Evolutionary conservation across 345 rosid species (phyloP).

Genomic region (Citrus inodora): DNA sequence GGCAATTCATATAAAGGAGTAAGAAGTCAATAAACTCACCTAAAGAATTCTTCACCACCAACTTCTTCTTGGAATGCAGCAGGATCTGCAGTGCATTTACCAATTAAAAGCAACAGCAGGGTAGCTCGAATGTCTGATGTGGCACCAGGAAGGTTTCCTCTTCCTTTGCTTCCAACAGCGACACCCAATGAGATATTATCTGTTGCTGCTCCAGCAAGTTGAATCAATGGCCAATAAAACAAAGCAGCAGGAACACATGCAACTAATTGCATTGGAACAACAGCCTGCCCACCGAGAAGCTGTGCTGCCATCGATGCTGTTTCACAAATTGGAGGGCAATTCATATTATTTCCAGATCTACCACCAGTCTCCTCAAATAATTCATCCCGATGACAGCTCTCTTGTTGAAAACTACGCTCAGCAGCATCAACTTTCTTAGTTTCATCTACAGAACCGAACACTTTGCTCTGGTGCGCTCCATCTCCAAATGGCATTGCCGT

Average conservation of each 20-base stretch:
- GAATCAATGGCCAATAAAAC: slow-evolving; percentile 97
- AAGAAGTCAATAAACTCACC: slow-evolving; percentile 42
- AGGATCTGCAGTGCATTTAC: slow-evolving; percentile 94
- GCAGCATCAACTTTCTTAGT: slow-evolving; percentile 35
- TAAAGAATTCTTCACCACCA: slow-evolving; percentile 91
- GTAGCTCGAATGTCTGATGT: slow-evolving; percentile 95
- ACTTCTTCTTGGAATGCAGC: slow-evolving; percentile 82
- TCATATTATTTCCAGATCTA: slow-evolving; percentile 40
- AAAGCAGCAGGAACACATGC: slow-evolving; percentile 89
- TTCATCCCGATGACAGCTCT: slow-evolving; percentile 31
- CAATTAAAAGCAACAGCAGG: slow-evolving; percentile 79
- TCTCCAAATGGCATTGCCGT: slow-evolving; percentile 40
- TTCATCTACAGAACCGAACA: slow-evolving; percentile 34
- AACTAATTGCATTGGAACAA: slow-evolving; percentile 91
- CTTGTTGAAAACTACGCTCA: slow-evolving; percentile 39
- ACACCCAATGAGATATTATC: slow-evolving; percentile 92
- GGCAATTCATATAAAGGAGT: slow-evolving; percentile 7
- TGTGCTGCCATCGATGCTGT: slow-evolving; percentile 94
- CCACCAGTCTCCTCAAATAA: slow-evolving; percentile 43
- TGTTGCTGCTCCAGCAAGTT: slow-evolving; percentile 93
- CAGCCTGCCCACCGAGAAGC: slow-evolving; percentile 85
- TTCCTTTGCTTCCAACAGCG: slow-evolving; percentile 99
- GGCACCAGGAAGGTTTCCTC: slow-evolving; percentile 95
- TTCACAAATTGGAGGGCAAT: slow-evolving; percentile 42
- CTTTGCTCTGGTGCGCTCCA: slow-evolving; percentile 32